These are phyloP conservation scores for Populus hybrid DNA, from an alignment of 441 rosid species.

Conservation along the genomic window DNA sequence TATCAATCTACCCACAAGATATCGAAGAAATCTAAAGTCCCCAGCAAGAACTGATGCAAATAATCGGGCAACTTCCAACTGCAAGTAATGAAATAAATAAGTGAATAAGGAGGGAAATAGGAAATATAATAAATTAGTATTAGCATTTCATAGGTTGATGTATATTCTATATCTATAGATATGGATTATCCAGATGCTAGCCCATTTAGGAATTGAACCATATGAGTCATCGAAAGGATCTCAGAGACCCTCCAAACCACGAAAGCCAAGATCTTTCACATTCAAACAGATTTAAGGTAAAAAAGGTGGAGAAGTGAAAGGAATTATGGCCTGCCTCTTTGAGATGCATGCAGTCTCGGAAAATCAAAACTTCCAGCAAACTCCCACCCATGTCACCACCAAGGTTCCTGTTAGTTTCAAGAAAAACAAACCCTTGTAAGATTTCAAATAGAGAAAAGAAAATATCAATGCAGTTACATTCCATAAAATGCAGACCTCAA, in stretches of 20 bases:
- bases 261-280: neutral
- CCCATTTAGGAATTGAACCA: neutral
- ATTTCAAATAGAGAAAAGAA: slow-evolving; percentile 6
- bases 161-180: neutral
- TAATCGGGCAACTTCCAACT: slow-evolving; percentile 59
- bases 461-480: neutral
- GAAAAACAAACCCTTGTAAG: slow-evolving; percentile 4
- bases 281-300: neutral
- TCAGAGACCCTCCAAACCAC: neutral
- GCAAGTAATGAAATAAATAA: slow-evolving; percentile 16
- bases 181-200: neutral
- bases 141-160: neutral
- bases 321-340: slow-evolving; percentile 42
- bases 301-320: slow-evolving; percentile 4
- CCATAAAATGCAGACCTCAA: slow-evolving; percentile 38
- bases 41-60: slow-evolving; percentile 44
- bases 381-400: slow-evolving; percentile 47
- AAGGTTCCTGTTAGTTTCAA: slow-evolving; percentile 38
- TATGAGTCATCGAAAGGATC: neutral
- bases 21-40: slow-evolving; percentile 52
- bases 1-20: slow-evolving; percentile 44
- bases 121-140: neutral
- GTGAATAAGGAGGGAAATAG: neutral
- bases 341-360: slow-evolving; percentile 71
- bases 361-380: slow-evolving; percentile 53